These are phyloP conservation scores for Physcia stellaris DNA, from an alignment of 495 filamentous ascomycete species.

Conservation along the genomic window DNA sequence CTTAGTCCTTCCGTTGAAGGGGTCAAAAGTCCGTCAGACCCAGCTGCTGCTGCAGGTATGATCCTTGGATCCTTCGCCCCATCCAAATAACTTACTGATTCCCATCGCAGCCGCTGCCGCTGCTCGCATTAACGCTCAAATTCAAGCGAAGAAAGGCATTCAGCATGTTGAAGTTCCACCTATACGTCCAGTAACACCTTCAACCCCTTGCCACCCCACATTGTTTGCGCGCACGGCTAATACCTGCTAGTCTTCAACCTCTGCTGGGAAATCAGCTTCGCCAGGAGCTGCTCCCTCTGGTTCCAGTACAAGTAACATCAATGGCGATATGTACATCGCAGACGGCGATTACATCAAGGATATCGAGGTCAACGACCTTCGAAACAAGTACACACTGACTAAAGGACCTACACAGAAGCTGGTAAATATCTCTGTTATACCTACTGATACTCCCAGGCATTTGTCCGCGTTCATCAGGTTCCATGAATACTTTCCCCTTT, in stretches of 20 bases:
- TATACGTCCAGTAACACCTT: constrained; percentile 45
- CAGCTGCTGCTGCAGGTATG: constrained; percentile 77
- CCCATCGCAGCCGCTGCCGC: constrained; percentile 72
- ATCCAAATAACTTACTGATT: constrained; percentile 5
- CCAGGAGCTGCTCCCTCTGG: constrained; percentile 25
- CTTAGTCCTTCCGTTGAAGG: constrained; percentile 34
- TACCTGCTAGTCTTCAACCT: constrained; percentile 32
- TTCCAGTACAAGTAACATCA: constrained; percentile 45
- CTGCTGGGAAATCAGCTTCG: constrained; percentile 30
- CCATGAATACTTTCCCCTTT: constrained; percentile 20
- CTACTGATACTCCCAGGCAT: constrained; percentile 68
- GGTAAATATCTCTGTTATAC: constrained; percentile 79
- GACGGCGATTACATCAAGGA: constrained; percentile 97
- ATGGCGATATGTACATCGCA: constrained; percentile 79
- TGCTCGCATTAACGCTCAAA: constrained; percentile 82
- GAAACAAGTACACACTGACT: constrained; percentile 93
- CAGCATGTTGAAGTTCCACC: constrained; percentile 92
- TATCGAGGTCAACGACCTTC: constrained; percentile 95
- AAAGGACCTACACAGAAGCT: constrained; percentile 97
- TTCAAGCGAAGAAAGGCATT: constrained; percentile 84
- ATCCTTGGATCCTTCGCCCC: not conserved
- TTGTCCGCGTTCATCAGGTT: too few relatives aligned
- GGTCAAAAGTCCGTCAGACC: constrained; percentile 42
- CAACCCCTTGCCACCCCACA: too few relatives aligned
- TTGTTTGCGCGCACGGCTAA: constrained; percentile 12